Conservation (phyloP, 257 asterid genomes). For the Gardenia jasminoides region DNA sequence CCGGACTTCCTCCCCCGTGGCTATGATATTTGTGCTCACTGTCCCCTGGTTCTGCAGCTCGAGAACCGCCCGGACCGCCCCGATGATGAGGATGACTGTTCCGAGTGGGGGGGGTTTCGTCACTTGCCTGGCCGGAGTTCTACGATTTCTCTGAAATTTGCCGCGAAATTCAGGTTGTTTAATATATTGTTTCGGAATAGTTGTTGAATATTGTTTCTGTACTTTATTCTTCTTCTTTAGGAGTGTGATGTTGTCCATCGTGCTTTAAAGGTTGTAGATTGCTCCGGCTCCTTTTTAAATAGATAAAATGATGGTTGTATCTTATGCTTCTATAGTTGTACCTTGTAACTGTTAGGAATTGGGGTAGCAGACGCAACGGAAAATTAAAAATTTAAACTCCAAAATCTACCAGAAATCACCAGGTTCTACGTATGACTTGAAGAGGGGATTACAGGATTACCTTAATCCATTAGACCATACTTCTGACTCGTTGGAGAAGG, state of each 20-base stretch:
- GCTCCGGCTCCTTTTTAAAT: too few relatives aligned
- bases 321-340: background rate
- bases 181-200: too few relatives aligned
- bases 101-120: constrained; percentile 81
- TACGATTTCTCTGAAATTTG: constrained; percentile 61
- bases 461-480: too few relatives aligned
- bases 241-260: background rate
- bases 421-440: too few relatives aligned
- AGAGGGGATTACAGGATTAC: too few relatives aligned
- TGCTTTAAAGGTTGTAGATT: background rate
- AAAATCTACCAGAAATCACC: too few relatives aligned
- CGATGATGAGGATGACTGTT: constrained; percentile 34
- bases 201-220: background rate
- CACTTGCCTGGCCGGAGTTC: constrained; percentile 61
- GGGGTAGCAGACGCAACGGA: too few relatives aligned
- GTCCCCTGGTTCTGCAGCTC: constrained; percentile 77
- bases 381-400: too few relatives aligned
- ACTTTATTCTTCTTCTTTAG: background rate
- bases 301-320: background rate
- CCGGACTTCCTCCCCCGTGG: constrained; percentile 87
- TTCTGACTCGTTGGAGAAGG: too few relatives aligned
- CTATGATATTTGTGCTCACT: constrained; percentile 71
- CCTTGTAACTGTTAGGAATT: too few relatives aligned
- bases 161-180: constrained; percentile 62
- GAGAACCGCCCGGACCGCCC: constrained; percentile 41